phyloP scores from a whole-genome alignment of 805 yeast species.

The Candida ortonii region DNA sequence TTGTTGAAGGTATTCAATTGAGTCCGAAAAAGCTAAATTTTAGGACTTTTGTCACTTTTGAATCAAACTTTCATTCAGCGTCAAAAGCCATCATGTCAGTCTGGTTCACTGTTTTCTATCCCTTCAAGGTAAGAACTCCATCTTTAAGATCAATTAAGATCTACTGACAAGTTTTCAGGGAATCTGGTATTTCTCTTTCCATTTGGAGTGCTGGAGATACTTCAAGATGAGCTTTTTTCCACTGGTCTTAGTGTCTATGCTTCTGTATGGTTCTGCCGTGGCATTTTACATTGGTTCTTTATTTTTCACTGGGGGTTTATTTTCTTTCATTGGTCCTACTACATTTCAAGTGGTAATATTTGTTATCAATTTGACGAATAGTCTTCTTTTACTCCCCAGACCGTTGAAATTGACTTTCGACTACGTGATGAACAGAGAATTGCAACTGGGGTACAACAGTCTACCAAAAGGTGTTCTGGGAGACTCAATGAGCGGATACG shows the following conservation, averaged over 20 bases:
- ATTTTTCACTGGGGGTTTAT: slow-evolving; percentile 25
- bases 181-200: slow-evolving; percentile 23
- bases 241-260: slow-evolving; percentile 17
- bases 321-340: slow-evolving; percentile 23
- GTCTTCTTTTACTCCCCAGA: slow-evolving; percentile 30
- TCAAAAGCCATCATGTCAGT: slow-evolving; percentile 10
- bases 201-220: slow-evolving; percentile 25
- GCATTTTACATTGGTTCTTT: slow-evolving; percentile 16
- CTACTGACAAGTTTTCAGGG: slow-evolving; percentile 21
- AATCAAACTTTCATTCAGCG: no score
- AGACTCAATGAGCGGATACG: slow-evolving; percentile 22
- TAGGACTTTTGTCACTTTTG: no score
- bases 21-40: neutral
- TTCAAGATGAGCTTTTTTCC: slow-evolving; percentile 25
- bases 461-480: slow-evolving; percentile 27
- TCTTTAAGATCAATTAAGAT: neutral
- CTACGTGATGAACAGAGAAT: slow-evolving; percentile 24
- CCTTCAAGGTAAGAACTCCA: slow-evolving; percentile 16
- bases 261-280: slow-evolving; percentile 20
- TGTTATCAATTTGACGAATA: slow-evolving; percentile 29
- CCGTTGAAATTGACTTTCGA: slow-evolving; percentile 34
- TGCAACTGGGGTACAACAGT: slow-evolving; percentile 20
- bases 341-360: slow-evolving; percentile 32
- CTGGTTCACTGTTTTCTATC: slow-evolving; percentile 13
- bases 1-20: slow-evolving; percentile 1